A percentile compares a stretch with the other conserved stretches of the same genome.
These are phyloP conservation scores for Penicillium psychrosexuale DNA, from an alignment of 2,329 filamentous ascomycete genomes.

Conservation along the genomic window DNA sequence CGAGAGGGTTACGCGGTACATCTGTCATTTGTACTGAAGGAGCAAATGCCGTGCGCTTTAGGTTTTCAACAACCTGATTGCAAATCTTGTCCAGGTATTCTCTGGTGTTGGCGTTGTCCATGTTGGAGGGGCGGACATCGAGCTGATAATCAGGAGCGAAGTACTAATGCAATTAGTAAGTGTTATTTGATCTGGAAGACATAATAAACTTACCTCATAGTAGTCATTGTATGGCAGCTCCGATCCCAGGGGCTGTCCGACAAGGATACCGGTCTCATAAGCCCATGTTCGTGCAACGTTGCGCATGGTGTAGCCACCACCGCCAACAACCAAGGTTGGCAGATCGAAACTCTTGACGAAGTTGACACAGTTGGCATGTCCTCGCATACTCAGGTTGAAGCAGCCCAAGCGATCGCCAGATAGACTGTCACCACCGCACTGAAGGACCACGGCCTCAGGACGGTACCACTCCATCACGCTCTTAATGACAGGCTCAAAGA, in stretches of 20 bases:
- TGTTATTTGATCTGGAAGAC: slow-evolving; percentile 2
- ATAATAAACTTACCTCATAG: slow-evolving; percentile 59
- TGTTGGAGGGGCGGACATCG: slow-evolving; percentile 66
- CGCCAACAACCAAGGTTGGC: slow-evolving; percentile 63
- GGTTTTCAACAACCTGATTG: slow-evolving; percentile 63
- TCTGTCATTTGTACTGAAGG: slow-evolving; percentile 65
- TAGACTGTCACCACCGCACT: slow-evolving; percentile 66
- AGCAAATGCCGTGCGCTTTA: slow-evolving; percentile 60
- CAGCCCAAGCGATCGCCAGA: slow-evolving; percentile 66
- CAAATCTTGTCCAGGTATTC: slow-evolving; percentile 69
- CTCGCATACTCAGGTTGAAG: slow-evolving; percentile 69
- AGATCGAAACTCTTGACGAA: slow-evolving; percentile 66
- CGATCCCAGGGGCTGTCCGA: slow-evolving; percentile 75
- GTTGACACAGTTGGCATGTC: slow-evolving; percentile 67
- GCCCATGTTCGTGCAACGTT: slow-evolving; percentile 62
- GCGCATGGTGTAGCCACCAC: slow-evolving; percentile 68
- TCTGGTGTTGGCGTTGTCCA: slow-evolving; percentile 67
- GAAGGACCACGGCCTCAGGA: slow-evolving; percentile 65
- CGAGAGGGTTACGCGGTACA: slow-evolving; percentile 55
- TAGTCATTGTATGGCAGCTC: slow-evolving; percentile 96
- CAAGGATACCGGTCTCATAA: slow-evolving; percentile 73
- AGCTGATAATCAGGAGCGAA: slow-evolving; percentile 69
- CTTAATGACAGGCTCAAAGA: slow-evolving; percentile 66
- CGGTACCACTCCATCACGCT: slow-evolving; percentile 68
- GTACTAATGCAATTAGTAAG: slow-evolving; percentile 50